Evolutionary conservation across 495 filamentous ascomycete species (phyloP).

Genomic region (Aspergillus nidulans): DNA sequence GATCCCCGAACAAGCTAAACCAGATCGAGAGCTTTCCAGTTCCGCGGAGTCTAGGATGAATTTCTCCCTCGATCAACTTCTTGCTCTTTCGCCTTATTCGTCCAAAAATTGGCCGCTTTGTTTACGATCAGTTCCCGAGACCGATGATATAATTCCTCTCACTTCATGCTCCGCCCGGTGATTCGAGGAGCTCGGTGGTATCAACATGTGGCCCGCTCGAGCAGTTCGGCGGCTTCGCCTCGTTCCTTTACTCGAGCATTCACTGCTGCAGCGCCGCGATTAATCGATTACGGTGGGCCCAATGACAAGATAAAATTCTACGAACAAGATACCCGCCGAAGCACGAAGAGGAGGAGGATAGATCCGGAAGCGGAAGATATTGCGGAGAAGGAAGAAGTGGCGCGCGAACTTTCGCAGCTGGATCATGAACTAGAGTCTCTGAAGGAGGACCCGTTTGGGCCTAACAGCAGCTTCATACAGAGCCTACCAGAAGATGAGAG

Average conservation of each 20-base stretch:
- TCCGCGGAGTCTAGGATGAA: constrained; percentile 6
- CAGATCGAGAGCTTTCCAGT: constrained; percentile 13
- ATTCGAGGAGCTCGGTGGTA: constrained; percentile 44
- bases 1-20: constrained; percentile 9
- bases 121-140: not conserved
- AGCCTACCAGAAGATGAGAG: constrained; percentile 37
- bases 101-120: not conserved
- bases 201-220: constrained; percentile 35
- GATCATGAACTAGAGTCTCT: constrained; percentile 51
- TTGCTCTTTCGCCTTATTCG: constrained; percentile 3
- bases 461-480: constrained; percentile 40
- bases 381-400: constrained; percentile 38
- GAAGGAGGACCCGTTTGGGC: constrained; percentile 39
- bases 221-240: constrained; percentile 23
- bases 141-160: constrained; percentile 30
- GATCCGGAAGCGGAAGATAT: constrained; percentile 52
- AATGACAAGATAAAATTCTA: constrained; percentile 44
- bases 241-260: constrained; percentile 27
- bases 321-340: constrained; percentile 34
- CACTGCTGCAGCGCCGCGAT: constrained; percentile 31
- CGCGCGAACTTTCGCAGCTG: constrained; percentile 45
- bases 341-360: constrained; percentile 34
- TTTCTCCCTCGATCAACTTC: constrained; percentile 5
- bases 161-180: constrained; percentile 47
- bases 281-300: constrained; percentile 34